Evolutionary conservation across 495 filamentous ascomycete species (phyloP).

Genomic region (Talaromyces trachyspermus): DNA sequence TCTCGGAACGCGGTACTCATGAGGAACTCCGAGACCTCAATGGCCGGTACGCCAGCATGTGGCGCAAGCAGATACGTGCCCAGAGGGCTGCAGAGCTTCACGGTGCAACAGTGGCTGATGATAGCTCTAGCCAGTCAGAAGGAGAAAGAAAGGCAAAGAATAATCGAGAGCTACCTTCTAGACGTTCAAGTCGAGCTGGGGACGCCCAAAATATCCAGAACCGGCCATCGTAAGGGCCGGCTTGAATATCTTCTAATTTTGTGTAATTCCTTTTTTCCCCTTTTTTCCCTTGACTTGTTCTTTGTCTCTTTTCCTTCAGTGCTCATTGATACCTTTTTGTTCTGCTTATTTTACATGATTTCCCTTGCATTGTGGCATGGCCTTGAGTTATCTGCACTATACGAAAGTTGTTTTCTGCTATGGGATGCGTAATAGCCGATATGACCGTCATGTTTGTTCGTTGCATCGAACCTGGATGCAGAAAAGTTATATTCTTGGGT

Average conservation of each 20-base stretch:
- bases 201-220: slow-evolving; percentile 9
- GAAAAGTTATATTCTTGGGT: slow-evolving; percentile 6
- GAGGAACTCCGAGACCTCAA: slow-evolving; percentile 69
- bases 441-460: too few species aligned
- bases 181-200: slow-evolving; percentile 14
- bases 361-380: neutral
- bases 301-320: neutral
- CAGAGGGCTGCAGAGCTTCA: slow-evolving; percentile 63
- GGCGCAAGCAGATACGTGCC: slow-evolving; percentile 88
- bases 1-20: slow-evolving; percentile 82
- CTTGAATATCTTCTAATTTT: neutral
- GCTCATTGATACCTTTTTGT: slow-evolving; percentile 4
- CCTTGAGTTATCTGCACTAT: neutral
- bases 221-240: neutral
- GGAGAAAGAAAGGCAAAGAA: slow-evolving; percentile 36
- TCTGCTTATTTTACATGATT: slow-evolving; percentile 1
- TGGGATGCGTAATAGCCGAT: neutral
- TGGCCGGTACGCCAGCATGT: slow-evolving; percentile 86
- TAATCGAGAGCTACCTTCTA: slow-evolving; percentile 13
- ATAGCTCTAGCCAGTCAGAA: slow-evolving; percentile 47
- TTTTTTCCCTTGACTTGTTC: neutral
- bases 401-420: neutral
- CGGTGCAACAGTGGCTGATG: slow-evolving; percentile 28
- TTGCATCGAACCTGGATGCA: neutral
- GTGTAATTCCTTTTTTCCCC: neutral